These are phyloP conservation scores for Trichoderma oligosporum DNA, from an alignment of 2,329 filamentous ascomycete species.

Conservation along the genomic window DNA sequence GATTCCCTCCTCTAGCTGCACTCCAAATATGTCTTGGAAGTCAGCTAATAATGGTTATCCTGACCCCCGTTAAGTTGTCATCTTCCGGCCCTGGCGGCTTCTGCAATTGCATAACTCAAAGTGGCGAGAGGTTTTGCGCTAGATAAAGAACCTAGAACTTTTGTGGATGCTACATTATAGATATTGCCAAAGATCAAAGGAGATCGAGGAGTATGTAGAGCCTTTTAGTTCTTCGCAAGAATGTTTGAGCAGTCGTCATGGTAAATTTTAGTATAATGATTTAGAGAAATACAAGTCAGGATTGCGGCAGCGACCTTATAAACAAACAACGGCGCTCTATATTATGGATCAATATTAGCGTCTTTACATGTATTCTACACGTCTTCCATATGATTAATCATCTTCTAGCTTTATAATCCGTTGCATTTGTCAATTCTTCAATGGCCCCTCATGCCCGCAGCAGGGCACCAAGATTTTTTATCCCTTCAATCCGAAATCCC, in stretches of 20 bases:
- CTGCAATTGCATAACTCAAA: constrained; percentile 2
- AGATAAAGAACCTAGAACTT: constrained; percentile 3
- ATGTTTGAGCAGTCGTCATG: not conserved
- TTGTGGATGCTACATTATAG: not conserved
- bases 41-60: constrained; percentile 8
- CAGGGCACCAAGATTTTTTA: too few species aligned
- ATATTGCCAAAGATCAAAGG: constrained; percentile 1
- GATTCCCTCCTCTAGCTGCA: constrained; percentile 2
- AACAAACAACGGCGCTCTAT: too few species aligned
- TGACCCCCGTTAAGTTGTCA: constrained; percentile 3
- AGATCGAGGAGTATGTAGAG: not conserved
- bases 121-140: constrained; percentile 8
- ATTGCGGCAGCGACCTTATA: too few species aligned
- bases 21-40: constrained; percentile 10
- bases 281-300: too few species aligned
- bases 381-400: too few species aligned
- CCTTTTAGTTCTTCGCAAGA: not conserved
- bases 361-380: too few species aligned
- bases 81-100: constrained; percentile 5
- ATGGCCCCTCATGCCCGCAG: too few species aligned
- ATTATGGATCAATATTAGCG: too few species aligned
- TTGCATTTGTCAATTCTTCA: too few species aligned
- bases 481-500: too few species aligned
- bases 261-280: not conserved
- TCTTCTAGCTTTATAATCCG: too few species aligned